Percentiles rank a stretch among this genome's conserved stretches.
Conservation (phyloP, 257 asterid species). For the Solanum appendiculatum region DNA sequence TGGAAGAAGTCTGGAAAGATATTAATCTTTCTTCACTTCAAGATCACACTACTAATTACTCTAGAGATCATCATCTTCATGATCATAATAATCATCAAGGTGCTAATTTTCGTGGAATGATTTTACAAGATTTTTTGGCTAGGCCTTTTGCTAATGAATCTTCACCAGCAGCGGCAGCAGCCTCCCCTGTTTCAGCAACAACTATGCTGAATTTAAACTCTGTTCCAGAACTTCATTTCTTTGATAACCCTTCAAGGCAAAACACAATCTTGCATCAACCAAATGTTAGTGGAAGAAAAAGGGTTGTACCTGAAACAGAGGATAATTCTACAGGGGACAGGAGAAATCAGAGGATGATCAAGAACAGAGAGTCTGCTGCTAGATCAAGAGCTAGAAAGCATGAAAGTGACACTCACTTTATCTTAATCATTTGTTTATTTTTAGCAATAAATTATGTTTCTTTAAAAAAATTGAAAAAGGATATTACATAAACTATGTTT, state of each 20-base stretch:
- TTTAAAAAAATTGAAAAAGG: neutral
- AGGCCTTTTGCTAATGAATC: slow-evolving; percentile 15
- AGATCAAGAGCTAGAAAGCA: slow-evolving; percentile 77
- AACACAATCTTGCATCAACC: slow-evolving; percentile 9
- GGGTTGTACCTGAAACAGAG: slow-evolving; percentile 14
- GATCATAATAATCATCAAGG: neutral
- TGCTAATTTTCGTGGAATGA: slow-evolving; percentile 14
- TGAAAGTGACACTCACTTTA: slow-evolving; percentile 22
- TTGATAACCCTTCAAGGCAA: neutral
- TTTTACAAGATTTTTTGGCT: slow-evolving; percentile 50
- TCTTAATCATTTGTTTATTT: neutral
- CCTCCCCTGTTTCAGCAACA: slow-evolving; percentile 12
- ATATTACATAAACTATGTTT: neutral
- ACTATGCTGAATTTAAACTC: slow-evolving; percentile 42
- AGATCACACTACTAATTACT: slow-evolving; percentile 7
- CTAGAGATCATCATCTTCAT: neutral
- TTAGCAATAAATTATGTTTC: neutral
- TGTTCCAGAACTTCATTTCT: slow-evolving; percentile 15
- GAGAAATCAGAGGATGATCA: slow-evolving; percentile 67
- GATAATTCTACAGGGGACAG: slow-evolving; percentile 27
- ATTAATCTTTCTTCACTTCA: slow-evolving; percentile 39
- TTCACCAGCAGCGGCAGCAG: slow-evolving; percentile 8
- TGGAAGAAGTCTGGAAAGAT: slow-evolving; percentile 76
- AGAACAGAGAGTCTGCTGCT: slow-evolving; percentile 83
- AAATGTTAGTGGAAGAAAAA: slow-evolving; percentile 13